These are phyloP conservation scores for Penicillium argentinense DNA, from an alignment of 495 filamentous ascomycete genomes.

Conservation along the genomic window DNA sequence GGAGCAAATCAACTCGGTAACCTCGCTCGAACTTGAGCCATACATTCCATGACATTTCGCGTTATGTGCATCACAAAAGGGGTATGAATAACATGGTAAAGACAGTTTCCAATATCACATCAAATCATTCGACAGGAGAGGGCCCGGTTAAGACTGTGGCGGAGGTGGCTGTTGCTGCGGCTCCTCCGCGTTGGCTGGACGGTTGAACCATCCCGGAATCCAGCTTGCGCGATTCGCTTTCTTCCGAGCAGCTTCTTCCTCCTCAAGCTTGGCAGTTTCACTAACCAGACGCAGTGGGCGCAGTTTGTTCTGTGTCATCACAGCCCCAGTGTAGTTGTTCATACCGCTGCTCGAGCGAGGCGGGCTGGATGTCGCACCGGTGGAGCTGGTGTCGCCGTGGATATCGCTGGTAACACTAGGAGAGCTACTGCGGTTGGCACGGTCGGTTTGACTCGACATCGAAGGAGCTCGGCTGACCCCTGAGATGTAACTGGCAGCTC, in stretches of 20 bases:
- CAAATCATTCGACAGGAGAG: constrained; percentile 22
- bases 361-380: constrained; percentile 53
- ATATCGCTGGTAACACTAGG: constrained; percentile 62
- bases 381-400: constrained; percentile 49
- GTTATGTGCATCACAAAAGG: constrained; percentile 31
- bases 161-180: constrained; percentile 9
- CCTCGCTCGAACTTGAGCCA: constrained; percentile 10
- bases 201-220: constrained; percentile 58
- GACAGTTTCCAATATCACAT: constrained; percentile 26
- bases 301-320: constrained; percentile 74
- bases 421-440: constrained; percentile 49
- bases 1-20: constrained; percentile 13
- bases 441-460: constrained; percentile 45
- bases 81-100: constrained; percentile 30
- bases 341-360: constrained; percentile 55
- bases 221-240: constrained; percentile 62
- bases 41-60: constrained; percentile 22
- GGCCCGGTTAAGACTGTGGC: background rate
- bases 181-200: constrained; percentile 26
- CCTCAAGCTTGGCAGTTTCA: constrained; percentile 40
- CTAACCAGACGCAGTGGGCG: constrained; percentile 81
- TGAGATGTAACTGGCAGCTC: constrained; percentile 38
- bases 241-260: constrained; percentile 53
- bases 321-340: constrained; percentile 54
- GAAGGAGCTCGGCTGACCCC: constrained; percentile 49